These are phyloP conservation scores for Phaeosphaeriaceae sp. DNA, from an alignment of 2,329 filamentous ascomycete species.

Conservation along the genomic window DNA sequence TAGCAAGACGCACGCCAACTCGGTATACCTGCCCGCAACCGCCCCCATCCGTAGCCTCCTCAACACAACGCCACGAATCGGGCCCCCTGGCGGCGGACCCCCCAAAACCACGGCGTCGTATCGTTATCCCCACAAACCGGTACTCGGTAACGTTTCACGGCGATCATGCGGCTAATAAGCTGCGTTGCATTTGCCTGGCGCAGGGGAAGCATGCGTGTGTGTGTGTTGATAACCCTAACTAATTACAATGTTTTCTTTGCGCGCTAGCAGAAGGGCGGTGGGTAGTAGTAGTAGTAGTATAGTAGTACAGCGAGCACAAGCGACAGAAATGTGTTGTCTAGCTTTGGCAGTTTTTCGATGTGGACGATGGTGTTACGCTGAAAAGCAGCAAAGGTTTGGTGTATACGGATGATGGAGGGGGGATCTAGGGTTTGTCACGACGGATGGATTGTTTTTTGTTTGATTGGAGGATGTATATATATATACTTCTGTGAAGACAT, in stretches of 20 bases:
- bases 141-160: slow-evolving; percentile 28
- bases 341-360: slow-evolving; percentile 65
- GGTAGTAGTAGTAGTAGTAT: no score
- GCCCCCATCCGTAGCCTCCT: no score
- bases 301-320: no score
- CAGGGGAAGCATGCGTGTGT: no score
- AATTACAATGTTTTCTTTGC: no score
- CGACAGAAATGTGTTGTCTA: slow-evolving; percentile 66
- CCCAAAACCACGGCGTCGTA: slow-evolving; percentile 45
- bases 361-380: no score
- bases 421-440: no score
- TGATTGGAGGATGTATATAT: slow-evolving; percentile 68
- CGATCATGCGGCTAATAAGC: no score
- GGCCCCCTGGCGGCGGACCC: slow-evolving; percentile 45
- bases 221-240: no score
- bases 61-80: slow-evolving; percentile 45
- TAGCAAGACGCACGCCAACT: slow-evolving; percentile 43
- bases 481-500: slow-evolving; percentile 70
- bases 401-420: slow-evolving; percentile 57
- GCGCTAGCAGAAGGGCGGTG: no score
- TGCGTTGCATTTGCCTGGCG: no score
- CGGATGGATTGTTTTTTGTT: slow-evolving; percentile 69
- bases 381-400: slow-evolving; percentile 62
- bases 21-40: slow-evolving; percentile 45
- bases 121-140: slow-evolving; percentile 47